Evolutionary conservation across 257 asterid species (phyloP).

Genomic region (Cynanchum wilfordii): DNA sequence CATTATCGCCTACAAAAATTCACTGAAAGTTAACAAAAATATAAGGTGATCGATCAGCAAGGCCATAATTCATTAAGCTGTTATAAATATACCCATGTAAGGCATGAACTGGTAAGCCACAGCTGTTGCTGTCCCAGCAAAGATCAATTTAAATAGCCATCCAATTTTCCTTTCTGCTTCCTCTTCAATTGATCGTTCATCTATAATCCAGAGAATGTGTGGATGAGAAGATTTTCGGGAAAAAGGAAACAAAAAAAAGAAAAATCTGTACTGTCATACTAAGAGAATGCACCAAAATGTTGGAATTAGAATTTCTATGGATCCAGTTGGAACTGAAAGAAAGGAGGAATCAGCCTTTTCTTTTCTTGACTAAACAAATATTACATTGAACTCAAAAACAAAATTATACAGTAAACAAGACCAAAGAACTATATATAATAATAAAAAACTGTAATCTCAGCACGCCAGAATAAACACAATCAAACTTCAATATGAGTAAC

Average conservation of each 20-base stretch:
- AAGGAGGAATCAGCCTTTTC: not conserved
- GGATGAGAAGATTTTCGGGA: slow-evolving; percentile 10
- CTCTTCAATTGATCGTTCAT: slow-evolving; percentile 64
- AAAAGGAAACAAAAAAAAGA: not conserved
- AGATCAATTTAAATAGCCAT: slow-evolving; percentile 70
- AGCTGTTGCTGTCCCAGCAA: slow-evolving; percentile 72
- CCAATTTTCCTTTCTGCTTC: slow-evolving; percentile 95
- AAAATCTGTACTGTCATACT: not conserved
- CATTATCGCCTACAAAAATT: slow-evolving; percentile 63
- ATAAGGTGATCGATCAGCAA: slow-evolving; percentile 1
- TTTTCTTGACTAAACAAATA: not conserved
- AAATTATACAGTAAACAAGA: not conserved
- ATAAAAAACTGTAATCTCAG: not conserved
- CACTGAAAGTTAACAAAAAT: slow-evolving; percentile 5
- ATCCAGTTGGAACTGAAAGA: not conserved
- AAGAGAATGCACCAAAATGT: not conserved
- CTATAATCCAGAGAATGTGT: slow-evolving; percentile 21
- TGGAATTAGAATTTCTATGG: not conserved
- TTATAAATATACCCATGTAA: slow-evolving; percentile 65
- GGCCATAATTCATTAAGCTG: slow-evolving; percentile 6
- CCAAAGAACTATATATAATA: not conserved
- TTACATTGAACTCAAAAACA: not conserved
- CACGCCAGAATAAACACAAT: not conserved
- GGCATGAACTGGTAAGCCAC: slow-evolving; percentile 83
- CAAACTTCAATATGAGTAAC: not conserved